Percentiles rank a stretch among this genome's conserved stretches.
Evolutionary conservation across 2,329 filamentous ascomycete genomes (phyloP).

Genomic region (Microdochium trichocladiopsis): DNA sequence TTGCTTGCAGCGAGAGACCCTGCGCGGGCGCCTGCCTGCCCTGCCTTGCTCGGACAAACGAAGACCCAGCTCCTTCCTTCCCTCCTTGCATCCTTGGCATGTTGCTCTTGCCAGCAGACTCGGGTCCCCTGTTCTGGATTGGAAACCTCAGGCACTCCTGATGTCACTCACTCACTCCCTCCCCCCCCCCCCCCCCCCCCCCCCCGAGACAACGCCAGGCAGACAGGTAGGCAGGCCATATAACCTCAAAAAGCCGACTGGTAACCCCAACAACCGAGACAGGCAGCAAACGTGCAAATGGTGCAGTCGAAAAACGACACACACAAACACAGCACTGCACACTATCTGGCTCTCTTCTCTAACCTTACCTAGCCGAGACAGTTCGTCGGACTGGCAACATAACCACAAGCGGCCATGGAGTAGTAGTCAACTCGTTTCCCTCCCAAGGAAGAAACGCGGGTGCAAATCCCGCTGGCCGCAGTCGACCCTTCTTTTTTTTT

Average conservation of each 20-base stretch:
- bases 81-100: too few species aligned
- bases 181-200: too few species aligned
- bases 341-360: background rate
- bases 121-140: too few species aligned
- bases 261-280: background rate
- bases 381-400: background rate
- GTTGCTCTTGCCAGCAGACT: too few species aligned
- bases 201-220: background rate
- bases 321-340: background rate
- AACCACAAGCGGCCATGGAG: background rate
- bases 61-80: too few species aligned
- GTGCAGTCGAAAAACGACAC: too few species aligned
- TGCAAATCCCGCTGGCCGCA: conserved; percentile 1
- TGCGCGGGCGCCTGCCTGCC: too few species aligned
- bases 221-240: background rate
- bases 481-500: background rate
- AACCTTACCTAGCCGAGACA: background rate
- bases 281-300: background rate
- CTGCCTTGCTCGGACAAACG: too few species aligned
- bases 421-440: conserved; percentile 1
- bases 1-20: too few species aligned
- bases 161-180: too few species aligned
- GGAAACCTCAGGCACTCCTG: too few species aligned
- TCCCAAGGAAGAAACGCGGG: background rate
- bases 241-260: background rate